Base-by-base conservation (phyloP, 257 asterid genomes). In the Primulina huaijiensis region DNA sequence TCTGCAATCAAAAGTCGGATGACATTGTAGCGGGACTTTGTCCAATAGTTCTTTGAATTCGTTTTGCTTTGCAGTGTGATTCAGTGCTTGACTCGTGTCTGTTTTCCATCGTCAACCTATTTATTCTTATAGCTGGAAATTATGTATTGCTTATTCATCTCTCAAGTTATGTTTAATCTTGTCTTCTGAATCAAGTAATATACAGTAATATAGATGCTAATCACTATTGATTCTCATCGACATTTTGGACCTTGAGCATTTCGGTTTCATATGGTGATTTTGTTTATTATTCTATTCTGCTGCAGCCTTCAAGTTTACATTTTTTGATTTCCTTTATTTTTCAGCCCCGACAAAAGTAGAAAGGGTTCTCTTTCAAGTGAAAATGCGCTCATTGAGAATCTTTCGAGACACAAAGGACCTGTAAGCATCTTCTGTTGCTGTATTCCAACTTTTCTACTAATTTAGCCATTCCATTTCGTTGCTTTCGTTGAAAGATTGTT, bases 361-460 rank as follows among this genome's bases (percentile, higher is more conserved):
- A 82, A 69, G 76, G 83, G 85, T 66, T 56, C 82, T 16, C 92
- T 83, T 65, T 69, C 85, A 73, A 74, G 40, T 83, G 96, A 89
- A 76, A 86, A 77, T 77, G 92, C 92, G 66, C 80, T 90, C 43
- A 75, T 88, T 40, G 69, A 80, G 27, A 84, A 77, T 78, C 97
- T 94, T 74, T 85, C 95, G 67, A 83, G 86, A 81, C 97, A 91
- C 76, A 82, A 31, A 77, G 99, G 99, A 52, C 97, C 99, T 74
- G 99, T 93, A 84, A 83, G 97, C 77, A 75, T 72, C 43, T 61
- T 56, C 69, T n/a, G 60, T 67, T 64, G 0, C 55, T 30, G 57
- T 71, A 62, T 71, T 70, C 66, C 62, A 70, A 53, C 60, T 21
- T 74, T 63, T 21, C 46, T 65, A 33, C 38, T 70, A 53, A 67